Conservation (phyloP, 306 rosid genomes). For the Fragaria iinumae region DNA sequence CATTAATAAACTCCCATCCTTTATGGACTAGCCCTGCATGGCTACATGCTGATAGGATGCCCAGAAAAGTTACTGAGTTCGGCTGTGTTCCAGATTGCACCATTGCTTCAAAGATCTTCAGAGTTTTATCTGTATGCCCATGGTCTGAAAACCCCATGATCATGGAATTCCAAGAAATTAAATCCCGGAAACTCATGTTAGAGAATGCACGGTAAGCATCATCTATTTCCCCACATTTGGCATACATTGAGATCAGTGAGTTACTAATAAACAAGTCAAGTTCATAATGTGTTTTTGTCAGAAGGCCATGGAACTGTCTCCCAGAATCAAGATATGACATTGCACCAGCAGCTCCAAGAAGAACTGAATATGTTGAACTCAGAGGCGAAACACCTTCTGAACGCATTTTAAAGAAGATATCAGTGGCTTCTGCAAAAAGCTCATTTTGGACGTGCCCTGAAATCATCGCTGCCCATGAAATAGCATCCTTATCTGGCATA, state of each 20-base stretch:
- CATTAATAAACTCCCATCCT: conserved; percentile 50
- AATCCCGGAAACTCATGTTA: conserved; percentile 50
- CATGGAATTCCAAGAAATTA: conserved; percentile 74
- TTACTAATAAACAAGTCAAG: conserved; percentile 59
- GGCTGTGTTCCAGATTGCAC: conserved; percentile 46
- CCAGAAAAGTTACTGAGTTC: conserved; percentile 58
- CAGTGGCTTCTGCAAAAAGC: conserved; percentile 52
- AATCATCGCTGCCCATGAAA: conserved; percentile 73
- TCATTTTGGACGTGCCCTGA: conserved; percentile 61
- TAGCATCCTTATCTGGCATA: conserved; percentile 66
- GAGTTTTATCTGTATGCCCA: conserved; percentile 44
- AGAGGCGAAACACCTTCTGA: conserved; percentile 47
- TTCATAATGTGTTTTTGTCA: conserved; percentile 46
- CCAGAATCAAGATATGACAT: conserved; percentile 75
- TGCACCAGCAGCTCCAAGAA: conserved; percentile 78
- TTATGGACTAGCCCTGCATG: conserved; percentile 54
- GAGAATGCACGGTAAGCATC: conserved; percentile 54
- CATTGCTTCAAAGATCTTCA: conserved; percentile 54
- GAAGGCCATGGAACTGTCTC: conserved; percentile 58
- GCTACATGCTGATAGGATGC: conserved; percentile 67
- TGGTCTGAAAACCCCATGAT: conserved; percentile 66
- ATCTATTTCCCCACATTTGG: conserved; percentile 72
- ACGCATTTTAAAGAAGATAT: conserved; percentile 53
- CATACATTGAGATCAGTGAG: conserved; percentile 74
- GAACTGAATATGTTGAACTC: conserved; percentile 52